A percentile compares a stretch with the other conserved stretches of the same genome.
phyloP scores from a whole-genome alignment of 371 early-diverging fungal species.

The Lichtheimia ramosa region DNA sequence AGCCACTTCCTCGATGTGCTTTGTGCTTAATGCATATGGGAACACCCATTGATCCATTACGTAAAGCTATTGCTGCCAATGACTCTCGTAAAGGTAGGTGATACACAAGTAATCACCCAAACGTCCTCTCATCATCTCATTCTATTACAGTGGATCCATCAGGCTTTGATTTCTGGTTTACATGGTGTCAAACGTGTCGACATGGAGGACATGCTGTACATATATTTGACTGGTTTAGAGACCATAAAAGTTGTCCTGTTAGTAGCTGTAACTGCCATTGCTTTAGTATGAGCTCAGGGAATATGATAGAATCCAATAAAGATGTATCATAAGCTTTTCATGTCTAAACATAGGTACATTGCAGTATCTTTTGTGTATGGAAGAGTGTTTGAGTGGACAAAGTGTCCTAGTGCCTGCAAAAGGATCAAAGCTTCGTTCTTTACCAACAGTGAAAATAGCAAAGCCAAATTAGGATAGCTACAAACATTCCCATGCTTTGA shows the following conservation, averaged over 20 bases:
- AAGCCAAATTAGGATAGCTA: too few species aligned
- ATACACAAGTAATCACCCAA: background rate
- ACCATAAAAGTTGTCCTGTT: conserved; percentile 85
- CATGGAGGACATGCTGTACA: conserved; percentile 95
- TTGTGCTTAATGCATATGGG: conserved; percentile 89
- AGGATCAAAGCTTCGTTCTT: too few species aligned
- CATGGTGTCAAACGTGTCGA: conserved; percentile 96
- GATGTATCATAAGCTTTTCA: too few species aligned
- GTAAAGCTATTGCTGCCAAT: conserved; percentile 43
- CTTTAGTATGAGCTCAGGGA: conserved; percentile 1
- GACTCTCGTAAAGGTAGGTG: conserved; percentile 40
- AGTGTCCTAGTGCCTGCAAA: too few species aligned
- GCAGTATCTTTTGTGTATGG: too few species aligned
- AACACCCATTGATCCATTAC: conserved; percentile 62
- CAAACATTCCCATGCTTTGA: too few species aligned
- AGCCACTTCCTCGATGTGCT: conserved; percentile 91
- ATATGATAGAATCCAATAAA: too few species aligned
- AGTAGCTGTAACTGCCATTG: conserved; percentile 84
- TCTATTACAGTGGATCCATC: conserved; percentile 38
- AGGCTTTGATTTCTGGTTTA: conserved; percentile 92
- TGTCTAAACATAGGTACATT: too few species aligned
- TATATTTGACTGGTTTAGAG: conserved; percentile 87
- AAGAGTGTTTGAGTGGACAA: too few species aligned
- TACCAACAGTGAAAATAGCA: too few species aligned
- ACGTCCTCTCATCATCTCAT: background rate